phyloP scores from a whole-genome alignment of 1,284 basidiomycete genomes.

The Fistulina hepatica region DNA sequence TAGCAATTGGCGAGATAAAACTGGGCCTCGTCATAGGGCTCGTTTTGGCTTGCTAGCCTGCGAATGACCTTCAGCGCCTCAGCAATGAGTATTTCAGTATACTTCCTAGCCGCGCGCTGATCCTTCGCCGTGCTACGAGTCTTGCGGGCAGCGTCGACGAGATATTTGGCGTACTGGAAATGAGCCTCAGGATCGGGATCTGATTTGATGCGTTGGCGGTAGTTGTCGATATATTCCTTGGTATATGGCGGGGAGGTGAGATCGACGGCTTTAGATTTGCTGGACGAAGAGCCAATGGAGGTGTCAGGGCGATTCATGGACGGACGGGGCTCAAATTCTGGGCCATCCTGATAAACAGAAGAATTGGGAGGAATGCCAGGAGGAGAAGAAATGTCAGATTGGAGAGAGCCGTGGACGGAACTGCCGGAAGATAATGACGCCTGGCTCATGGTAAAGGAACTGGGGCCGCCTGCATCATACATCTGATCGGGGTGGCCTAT shows the following conservation, averaged over 20 bases:
- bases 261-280: conserved; percentile 76
- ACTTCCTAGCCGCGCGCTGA: conserved; percentile 77
- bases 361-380: conserved; percentile 11
- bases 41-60: conserved; percentile 80
- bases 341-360: conserved; percentile 22
- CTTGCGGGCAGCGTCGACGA: conserved; percentile 98
- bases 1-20: conserved; percentile 98
- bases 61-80: conserved; percentile 92
- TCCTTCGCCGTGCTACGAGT: conserved; percentile 66
- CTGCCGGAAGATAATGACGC: conserved; percentile 10
- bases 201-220: conserved; percentile 91
- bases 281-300: conserved; percentile 49
- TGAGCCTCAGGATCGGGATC: conserved; percentile 99
- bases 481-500: no score
- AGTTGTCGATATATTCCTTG: conserved; percentile 95
- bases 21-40: conserved; percentile 93
- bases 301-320: conserved; percentile 46
- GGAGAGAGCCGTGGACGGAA: conserved; percentile 2
- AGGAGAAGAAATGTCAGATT: conserved; percentile 13
- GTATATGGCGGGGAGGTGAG: conserved; percentile 83
- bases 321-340: conserved; percentile 48
- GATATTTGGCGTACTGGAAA: conserved; percentile 93
- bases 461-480: no score
- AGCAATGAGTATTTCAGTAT: conserved; percentile 77
- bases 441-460: conserved; percentile 11